phyloP scores from a whole-genome alignment of 73 alveolate species.

The Paramecium octaurelia region DNA sequence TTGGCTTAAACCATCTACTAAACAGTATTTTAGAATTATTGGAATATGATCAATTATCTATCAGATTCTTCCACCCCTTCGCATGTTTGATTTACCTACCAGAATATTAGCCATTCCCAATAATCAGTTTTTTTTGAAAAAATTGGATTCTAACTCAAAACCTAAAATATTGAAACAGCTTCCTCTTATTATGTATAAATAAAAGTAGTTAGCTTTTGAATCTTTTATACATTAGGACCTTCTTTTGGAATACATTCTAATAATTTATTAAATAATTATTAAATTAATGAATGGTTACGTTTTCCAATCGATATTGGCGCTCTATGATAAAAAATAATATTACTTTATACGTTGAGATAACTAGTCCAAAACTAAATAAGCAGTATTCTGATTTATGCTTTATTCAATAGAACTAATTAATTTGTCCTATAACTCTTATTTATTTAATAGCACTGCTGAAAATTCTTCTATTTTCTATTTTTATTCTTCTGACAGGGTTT shows the following conservation, averaged over 20 bases:
- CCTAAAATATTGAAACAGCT: neutral
- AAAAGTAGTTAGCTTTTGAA: neutral
- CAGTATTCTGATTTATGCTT: neutral
- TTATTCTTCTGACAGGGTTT: neutral
- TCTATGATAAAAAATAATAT: neutral
- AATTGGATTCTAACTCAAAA: neutral
- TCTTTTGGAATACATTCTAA: neutral
- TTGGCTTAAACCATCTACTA: slow-evolving; percentile 14
- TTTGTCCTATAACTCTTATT: neutral
- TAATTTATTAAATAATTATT: neutral
- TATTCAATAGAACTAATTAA: neutral
- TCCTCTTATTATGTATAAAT: neutral
- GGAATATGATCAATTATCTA: neutral
- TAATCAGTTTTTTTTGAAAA: slow-evolving; percentile 28
- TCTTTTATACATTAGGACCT: neutral
- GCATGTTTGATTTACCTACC: neutral
- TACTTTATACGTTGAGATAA: neutral
- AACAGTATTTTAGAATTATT: neutral
- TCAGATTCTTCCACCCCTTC: neutral
- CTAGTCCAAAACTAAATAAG: neutral
- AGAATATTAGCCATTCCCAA: slow-evolving; percentile 40
- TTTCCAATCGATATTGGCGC: neutral
- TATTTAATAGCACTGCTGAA: neutral
- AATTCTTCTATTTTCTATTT: neutral
- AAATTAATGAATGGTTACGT: neutral